Percentiles rank a stretch among this genome's conserved stretches.
phyloP scores from a whole-genome alignment of 768 basidiomycete species.

The Suillus decipiens region DNA sequence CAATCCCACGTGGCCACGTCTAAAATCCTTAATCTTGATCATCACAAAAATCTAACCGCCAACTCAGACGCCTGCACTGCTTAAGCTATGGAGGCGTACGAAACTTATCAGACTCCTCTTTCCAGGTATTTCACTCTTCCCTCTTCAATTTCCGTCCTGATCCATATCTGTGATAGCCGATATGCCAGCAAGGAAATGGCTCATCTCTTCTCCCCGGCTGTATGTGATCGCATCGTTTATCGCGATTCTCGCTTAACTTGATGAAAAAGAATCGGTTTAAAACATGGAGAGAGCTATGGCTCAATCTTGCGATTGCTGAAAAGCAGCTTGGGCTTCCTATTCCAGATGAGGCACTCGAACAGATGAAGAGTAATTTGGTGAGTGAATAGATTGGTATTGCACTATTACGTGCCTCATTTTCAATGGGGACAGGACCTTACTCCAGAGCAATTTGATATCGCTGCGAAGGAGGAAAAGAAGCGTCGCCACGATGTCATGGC shows the following conservation, averaged over 20 bases:
- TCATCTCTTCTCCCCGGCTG: slow-evolving; percentile 91
- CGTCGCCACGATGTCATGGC: slow-evolving; percentile 99
- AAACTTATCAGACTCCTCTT: slow-evolving; percentile 81
- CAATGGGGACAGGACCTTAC: slow-evolving; percentile 64
- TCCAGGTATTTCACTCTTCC: slow-evolving; percentile 55
- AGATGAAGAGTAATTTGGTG: slow-evolving; percentile 95
- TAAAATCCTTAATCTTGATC: slow-evolving; percentile 14
- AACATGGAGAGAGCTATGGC: slow-evolving; percentile 95
- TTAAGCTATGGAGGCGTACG: slow-evolving; percentile 56
- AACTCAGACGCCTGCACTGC: neutral
- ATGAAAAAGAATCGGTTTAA: slow-evolving; percentile 80
- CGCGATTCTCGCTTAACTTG: neutral
- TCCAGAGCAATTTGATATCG: slow-evolving; percentile 86
- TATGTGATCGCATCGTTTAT: slow-evolving; percentile 38
- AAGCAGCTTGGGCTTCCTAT: slow-evolving; percentile 93
- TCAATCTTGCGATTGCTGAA: slow-evolving; percentile 94
- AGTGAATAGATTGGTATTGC: neutral
- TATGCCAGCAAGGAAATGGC: slow-evolving; percentile 99
- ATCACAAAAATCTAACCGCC: neutral
- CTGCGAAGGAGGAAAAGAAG: slow-evolving; percentile 95
- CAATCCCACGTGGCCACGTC: neutral
- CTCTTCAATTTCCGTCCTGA: neutral
- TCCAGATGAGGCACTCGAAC: slow-evolving; percentile 84
- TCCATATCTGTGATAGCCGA: slow-evolving; percentile 54
- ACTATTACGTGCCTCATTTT: slow-evolving; percentile 12